These are phyloP conservation scores for Tuber indicum DNA, from an alignment of 495 filamentous ascomycete species.

Conservation along the genomic window DNA sequence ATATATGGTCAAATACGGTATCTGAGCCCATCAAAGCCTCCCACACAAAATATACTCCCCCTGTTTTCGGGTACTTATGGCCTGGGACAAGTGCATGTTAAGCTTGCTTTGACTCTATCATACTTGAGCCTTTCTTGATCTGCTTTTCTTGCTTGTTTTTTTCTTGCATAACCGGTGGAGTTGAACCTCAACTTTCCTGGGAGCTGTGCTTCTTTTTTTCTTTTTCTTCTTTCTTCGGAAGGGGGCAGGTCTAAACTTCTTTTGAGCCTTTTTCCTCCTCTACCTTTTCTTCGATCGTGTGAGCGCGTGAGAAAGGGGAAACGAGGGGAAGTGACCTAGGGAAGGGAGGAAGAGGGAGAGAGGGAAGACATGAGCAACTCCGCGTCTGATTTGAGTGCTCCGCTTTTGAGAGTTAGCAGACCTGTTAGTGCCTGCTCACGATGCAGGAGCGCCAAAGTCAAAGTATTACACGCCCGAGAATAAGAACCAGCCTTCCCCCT, in stretches of 20 bases:
- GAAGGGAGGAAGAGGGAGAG: not conserved
- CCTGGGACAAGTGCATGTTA: no score
- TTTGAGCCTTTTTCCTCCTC: not conserved
- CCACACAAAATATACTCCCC: no score
- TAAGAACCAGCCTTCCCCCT: not conserved
- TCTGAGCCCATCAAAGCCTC: no score
- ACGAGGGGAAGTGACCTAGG: not conserved
- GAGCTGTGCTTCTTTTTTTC: not conserved
- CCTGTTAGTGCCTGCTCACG: conserved; percentile 88
- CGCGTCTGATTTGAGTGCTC: conserved; percentile 52
- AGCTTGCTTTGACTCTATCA: not conserved
- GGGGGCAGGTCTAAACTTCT: not conserved
- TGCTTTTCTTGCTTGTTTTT: not conserved
- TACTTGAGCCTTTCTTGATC: not conserved
- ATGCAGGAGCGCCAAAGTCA: conserved; percentile 89
- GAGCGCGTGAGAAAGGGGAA: not conserved
- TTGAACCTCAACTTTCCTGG: not conserved
- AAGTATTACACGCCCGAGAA: conserved; percentile 38
- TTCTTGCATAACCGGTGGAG: not conserved
- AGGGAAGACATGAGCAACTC: not conserved
- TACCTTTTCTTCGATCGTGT: not conserved
- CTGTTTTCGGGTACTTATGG: no score
- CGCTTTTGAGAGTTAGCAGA: conserved; percentile 77
- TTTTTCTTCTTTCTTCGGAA: not conserved
- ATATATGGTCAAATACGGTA: no score